Evolutionary conservation across 2,329 filamentous ascomycete species (phyloP), one percentile per base, ranked within the genome.

Genomic region (Stenocarpella maydis): DNA sequence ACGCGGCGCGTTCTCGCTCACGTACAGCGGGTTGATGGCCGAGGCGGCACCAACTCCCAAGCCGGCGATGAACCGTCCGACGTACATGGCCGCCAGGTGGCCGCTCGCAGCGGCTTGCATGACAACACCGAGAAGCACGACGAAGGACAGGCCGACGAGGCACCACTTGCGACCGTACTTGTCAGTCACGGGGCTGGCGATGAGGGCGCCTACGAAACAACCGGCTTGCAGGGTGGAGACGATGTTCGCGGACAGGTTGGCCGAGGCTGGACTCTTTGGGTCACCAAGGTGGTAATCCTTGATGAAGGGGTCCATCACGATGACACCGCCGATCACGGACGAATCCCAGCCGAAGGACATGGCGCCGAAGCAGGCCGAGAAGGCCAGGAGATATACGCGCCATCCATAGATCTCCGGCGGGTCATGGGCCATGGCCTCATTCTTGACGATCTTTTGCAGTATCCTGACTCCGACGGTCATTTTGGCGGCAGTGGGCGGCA

Each of bases 331-430:
- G 50, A 71, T 69, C 58, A 71, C 69, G 54, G 54, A 63, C 19
- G 66, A 66, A 41, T 68, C 61, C 67, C 55, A 70, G 9, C 58
- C 67, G 31, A 76, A 76, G 39, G 75, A 72, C 12, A 72, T 74
- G 49, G 72, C 73, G 34, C 71, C 68, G 43, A 58, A 60, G 72
- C 80, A 74, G 74, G 84, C 82, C 54, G 89, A 90, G 71, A 85
- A 88, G 26, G 90, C 89, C 68, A 92, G 80, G 63, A 87, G 81
- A 71, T 90, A 91, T 5, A 91, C 88, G 65, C 90, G 85, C 89
- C 90, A 92, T 74, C 89, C 89, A 77, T 92, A 92, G 70, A 92
- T 88, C 77, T 92, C 87, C 19, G 85, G 83, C 17, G 90, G 90
- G 76, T 92, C 90, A 65, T 82, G 80, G 76, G 84, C 88, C 83